Evolutionary conservation across 192 early-diverging fungal genomes (phyloP).

Genomic region (Lunasporangiospora selenospora): DNA sequence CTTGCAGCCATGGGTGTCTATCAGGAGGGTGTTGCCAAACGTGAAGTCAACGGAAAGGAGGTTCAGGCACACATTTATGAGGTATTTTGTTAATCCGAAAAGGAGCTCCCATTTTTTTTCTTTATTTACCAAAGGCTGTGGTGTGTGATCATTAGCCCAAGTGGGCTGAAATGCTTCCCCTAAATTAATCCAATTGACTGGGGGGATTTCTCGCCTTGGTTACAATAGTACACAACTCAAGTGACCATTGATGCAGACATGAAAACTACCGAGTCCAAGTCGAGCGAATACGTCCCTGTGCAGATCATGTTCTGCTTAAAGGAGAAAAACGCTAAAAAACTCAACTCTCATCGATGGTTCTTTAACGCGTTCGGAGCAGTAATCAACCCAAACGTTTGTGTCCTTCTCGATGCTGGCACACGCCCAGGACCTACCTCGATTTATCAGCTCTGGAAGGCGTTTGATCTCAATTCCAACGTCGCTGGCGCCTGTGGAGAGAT

Average conservation of each 20-base stretch:
- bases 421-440: conserved; percentile 74
- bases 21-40: conserved; percentile 75
- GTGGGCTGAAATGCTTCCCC: conserved; percentile 82
- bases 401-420: conserved; percentile 82
- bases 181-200: conserved; percentile 61
- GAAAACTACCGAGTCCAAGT: conserved; percentile 58
- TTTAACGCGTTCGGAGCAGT: conserved; percentile 69
- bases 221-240: conserved; percentile 81
- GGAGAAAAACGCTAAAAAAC: conserved; percentile 90
- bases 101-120: no score
- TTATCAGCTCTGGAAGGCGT: conserved; percentile 84
- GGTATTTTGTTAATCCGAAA: conserved; percentile 37
- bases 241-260: conserved; percentile 70
- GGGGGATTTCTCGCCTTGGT: no score
- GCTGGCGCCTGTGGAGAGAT: conserved; percentile 90
- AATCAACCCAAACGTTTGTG: conserved; percentile 63
- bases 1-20: conserved; percentile 81
- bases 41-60: conserved; percentile 66
- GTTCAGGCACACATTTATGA: conserved; percentile 70
- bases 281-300: conserved; percentile 67
- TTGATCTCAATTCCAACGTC: conserved; percentile 74
- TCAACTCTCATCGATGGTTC: conserved; percentile 80
- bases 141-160: conserved; percentile 66
- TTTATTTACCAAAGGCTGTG: no score
- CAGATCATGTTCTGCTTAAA: conserved; percentile 85